Evolutionary conservation across 352 stramenopile genomes (phyloP), one percentile per base, ranked within the genome.

Genomic region (Phytopythium chamaehyphon): DNA sequence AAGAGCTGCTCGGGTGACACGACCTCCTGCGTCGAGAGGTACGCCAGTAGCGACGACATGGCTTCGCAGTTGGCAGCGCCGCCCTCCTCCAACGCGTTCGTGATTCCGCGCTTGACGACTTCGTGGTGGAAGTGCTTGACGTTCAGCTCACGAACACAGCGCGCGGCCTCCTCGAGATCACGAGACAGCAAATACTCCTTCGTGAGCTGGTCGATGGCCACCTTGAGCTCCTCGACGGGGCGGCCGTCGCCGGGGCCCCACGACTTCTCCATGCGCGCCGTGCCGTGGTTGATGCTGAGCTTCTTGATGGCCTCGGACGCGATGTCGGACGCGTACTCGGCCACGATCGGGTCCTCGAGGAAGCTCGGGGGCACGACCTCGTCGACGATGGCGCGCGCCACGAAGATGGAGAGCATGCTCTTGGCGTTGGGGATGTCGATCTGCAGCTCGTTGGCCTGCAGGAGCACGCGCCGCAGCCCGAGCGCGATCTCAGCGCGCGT

Each of bases 321-420:
- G n/a, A 99, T 96, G 43, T 90, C 76, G 35, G 96, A 92, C 15
- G 93, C 93, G 51, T 98, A 96, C 35, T 83, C 79, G 52, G 87
- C 69, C 58, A 98, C 96, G 64, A 98, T 96, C 31, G 93, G 88
- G 57, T 99, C 95, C 50, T 96, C 95, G 12, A 99, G 66, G 61
- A 99, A 99, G 37, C 93, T 97, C 18, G 97, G 97, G 33, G 97
- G 94, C 12, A 99, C 62, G 31, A 99, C 97, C 65, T 99, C 97
- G 62, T 99, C 97, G 35, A 98, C 96, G 10, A 99, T 95, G 6
- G 96, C 96, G 21, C 97, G 89, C 5, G 97, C 97, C 26, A 98
- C 75, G 76, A 99, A 99, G 59, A 96, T 97, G 35, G 93, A 85
- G 24, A 98, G 76, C 82, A 98, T 98, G 40, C 80, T 88, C 62